Percentiles rank a stretch among this genome's conserved stretches.
Evolutionary conservation across 345 rosid genomes (phyloP).

Genomic region (Hevea brasiliensis): DNA sequence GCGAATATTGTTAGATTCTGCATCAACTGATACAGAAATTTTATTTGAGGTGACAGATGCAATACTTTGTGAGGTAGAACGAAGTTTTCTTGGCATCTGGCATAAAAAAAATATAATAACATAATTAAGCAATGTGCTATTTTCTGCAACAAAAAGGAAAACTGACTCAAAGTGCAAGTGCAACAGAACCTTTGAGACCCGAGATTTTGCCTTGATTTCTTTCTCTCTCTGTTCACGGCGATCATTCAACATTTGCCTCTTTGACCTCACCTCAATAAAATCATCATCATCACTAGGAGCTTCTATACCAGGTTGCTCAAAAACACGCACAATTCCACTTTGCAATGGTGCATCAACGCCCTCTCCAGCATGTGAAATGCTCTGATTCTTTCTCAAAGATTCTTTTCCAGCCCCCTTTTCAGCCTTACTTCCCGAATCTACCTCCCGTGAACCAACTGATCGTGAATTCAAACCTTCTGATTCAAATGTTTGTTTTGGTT

Average conservation of each 20-base stretch:
- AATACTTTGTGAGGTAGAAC: slow-evolving; percentile 42
- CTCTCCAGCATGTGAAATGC: slow-evolving; percentile 39
- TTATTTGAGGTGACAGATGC: slow-evolving; percentile 44
- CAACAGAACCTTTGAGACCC: slow-evolving; percentile 65
- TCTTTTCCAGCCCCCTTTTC: slow-evolving; percentile 55
- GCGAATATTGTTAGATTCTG: slow-evolving; percentile 37
- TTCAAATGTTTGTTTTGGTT: slow-evolving; percentile 48
- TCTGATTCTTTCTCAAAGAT: slow-evolving; percentile 42
- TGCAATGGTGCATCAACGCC: slow-evolving; percentile 75
- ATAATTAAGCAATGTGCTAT: slow-evolving; percentile 11
- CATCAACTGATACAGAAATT: slow-evolving; percentile 39
- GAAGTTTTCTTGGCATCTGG: slow-evolving; percentile 63
- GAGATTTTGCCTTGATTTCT: slow-evolving; percentile 86
- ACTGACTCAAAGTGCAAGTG: slow-evolving; percentile 3
- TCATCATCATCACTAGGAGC: slow-evolving; percentile 91
- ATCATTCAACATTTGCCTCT: slow-evolving; percentile 96
- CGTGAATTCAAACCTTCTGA: slow-evolving; percentile 48
- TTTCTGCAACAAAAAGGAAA: slow-evolving; percentile 6
- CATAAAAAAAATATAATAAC: slow-evolving; percentile 30
- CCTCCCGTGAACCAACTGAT: slow-evolving; percentile 37
- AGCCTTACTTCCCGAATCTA: slow-evolving; percentile 42
- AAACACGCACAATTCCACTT: slow-evolving; percentile 74
- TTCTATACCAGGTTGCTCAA: slow-evolving; percentile 90
- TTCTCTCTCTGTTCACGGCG: slow-evolving; percentile 97
- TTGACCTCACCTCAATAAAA: slow-evolving; percentile 96